A percentile compares a stretch with the other conserved stretches of the same genome.
Evolutionary conservation across 129 eudicot species (phyloP).

Genomic region (Logfia minima): DNA sequence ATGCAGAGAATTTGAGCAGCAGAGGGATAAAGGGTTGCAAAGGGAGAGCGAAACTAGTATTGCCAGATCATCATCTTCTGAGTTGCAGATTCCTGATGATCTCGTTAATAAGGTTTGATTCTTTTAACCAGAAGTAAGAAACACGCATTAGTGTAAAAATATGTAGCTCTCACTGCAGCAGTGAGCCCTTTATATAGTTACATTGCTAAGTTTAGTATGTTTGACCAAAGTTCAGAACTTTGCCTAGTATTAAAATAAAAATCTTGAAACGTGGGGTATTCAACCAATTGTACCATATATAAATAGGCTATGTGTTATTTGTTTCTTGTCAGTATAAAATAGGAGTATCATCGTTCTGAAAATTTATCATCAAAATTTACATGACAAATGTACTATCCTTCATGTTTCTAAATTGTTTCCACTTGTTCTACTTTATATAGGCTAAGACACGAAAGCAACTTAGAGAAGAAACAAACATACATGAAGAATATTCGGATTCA

Average conservation of each 20-base stretch:
- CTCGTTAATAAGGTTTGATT: constrained; percentile 53
- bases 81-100: constrained; percentile 42
- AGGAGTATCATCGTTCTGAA: background rate
- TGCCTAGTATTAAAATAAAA: background rate
- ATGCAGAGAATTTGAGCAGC: constrained; percentile 95
- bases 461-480: constrained; percentile 48
- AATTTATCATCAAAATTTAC: background rate
- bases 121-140: background rate
- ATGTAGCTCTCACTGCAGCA: background rate
- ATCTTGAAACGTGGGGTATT: background rate
- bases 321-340: background rate
- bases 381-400: background rate
- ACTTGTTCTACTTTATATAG: constrained; percentile 30
- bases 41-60: constrained; percentile 42
- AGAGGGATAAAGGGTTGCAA: constrained; percentile 83
- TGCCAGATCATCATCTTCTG: constrained; percentile 46
- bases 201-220: background rate
- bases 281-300: background rate
- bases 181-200: background rate
- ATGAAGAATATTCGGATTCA: constrained; percentile 72
- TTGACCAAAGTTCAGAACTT: background rate
- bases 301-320: background rate
- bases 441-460: constrained; percentile 48
- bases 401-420: constrained; percentile 17
- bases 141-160: background rate